Evolutionary conservation across 257 asterid genomes (phyloP), one percentile per base, ranked within the genome.

Genomic region (Echites panduratus): DNA sequence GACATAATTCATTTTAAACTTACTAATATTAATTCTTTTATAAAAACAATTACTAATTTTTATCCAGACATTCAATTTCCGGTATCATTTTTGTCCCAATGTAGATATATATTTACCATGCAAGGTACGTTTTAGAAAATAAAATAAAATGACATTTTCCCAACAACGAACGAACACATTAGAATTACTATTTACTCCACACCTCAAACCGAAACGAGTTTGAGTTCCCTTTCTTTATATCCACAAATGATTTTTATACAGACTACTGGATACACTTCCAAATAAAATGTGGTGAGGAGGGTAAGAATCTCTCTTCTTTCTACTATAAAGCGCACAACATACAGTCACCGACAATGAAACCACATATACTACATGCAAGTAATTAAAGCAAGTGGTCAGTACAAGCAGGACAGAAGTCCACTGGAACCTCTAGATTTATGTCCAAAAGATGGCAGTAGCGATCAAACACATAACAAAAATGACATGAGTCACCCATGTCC

Each of bases 341-440:
- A 22, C n/a, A n/a, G n/a, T n/a, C n/a, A n/a, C n/a, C n/a, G n/a
- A n/a, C n/a, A n/a, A 38, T 27, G 40, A 32, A 13, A n/a, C 29
- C 58, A 13, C 2, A 49, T 52, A 52, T 17, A 52, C 58, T 52
- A 52, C 66, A 26, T 10, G 3, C 40, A 41, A 59, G 57, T 48
- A 58, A 58, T 24, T 24, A 56, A 54, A 59, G 17, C 27, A 29
- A 47, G 24, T 22, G 5, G 41, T 67, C 41, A 74, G 50, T 75
- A 77, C 75, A 73, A 70, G 62, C 78, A 38, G 63, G 67, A 40
- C 63, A 77, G 79, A 17, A 69, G 59, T 45, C 58, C 29, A 59
- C 61, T 74, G 78, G 59, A 66, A 43, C 68, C 20, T 16, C 62
- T 13, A 76, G 82, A 40, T 71, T 58, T 6, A 22, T 24, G 47